Evolutionary conservation across 331 rosid species (phyloP), one percentile per base, ranked within the genome.

Genomic region (Malus hybrid): DNA sequence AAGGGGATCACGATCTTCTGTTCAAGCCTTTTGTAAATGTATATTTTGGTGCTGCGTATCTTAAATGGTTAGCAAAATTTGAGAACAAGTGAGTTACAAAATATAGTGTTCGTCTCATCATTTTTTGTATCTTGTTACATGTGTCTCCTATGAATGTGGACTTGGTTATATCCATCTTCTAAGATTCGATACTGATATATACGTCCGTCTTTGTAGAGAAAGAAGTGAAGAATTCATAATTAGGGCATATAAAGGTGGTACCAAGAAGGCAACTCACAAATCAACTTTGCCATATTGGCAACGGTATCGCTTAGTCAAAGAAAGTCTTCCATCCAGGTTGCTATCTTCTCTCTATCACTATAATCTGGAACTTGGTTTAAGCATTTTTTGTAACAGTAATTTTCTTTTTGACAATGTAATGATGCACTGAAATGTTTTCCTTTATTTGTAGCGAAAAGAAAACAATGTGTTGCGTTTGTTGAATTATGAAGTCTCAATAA

Each of bases 171-270:
- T 72, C 75, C 66, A 66, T 36, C 39, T 59, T 32, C 67, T 18
- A 20, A 24, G 55, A 56, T 75, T 27, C 67, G 70, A 73, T 77
- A 61, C 46, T 83, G 34, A 74, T 71, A 19, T 42, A 42, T 42
- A n/a, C 56, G 76, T 52, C 34, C 68, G 29, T 20, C 39, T 62
- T 70, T 70, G 73, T 88, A 93, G 98, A 78, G 82, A 82, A 85
- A 93, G 93, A 90, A 87, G 67, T 79, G 98, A 93, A 80, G 98
- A 93, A 81, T 93, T 84, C 80, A 83, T 91, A 22, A 81, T 90
- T 36, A 89, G 97, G 79, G 93, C 96, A 63, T 93, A 91, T 72
- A 93, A 77, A 83, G 91, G 94, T n/a, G 96, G 98, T 65, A 78
- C 89, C 15, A 88, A 88, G 73, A 91, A 88, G 89, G 93, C 91